phyloP scores from a whole-genome alignment of 2,329 filamentous ascomycete genomes.

The Fusarium sororula region DNA sequence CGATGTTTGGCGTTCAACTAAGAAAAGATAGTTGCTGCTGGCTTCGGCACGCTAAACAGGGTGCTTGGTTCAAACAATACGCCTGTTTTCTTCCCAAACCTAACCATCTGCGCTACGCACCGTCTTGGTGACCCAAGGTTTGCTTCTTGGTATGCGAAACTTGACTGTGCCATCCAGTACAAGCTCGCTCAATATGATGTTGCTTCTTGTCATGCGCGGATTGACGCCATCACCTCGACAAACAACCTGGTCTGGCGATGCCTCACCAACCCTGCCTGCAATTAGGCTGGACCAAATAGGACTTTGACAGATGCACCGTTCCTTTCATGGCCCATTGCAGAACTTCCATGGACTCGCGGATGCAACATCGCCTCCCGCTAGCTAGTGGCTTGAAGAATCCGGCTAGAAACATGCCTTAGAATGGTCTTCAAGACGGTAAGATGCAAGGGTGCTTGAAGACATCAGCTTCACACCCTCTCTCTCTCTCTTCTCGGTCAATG shows the following conservation, averaged over 20 bases:
- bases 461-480: slow-evolving; percentile 20
- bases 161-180: background rate
- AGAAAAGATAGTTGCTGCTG: background rate
- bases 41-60: background rate
- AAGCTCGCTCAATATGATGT: background rate
- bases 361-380: slow-evolving; percentile 25
- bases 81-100: background rate
- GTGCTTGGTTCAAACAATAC: background rate
- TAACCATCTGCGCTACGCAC: background rate
- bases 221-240: slow-evolving; percentile 13
- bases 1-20: slow-evolving; percentile 11
- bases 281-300: slow-evolving; percentile 13
- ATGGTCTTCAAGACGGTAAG: slow-evolving; percentile 15
- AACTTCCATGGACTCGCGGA: slow-evolving; percentile 22
- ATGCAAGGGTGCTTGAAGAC: slow-evolving; percentile 27
- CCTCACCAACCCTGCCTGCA: slow-evolving; percentile 18
- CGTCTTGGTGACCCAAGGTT: background rate
- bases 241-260: slow-evolving; percentile 14
- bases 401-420: slow-evolving; percentile 20
- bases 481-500: slow-evolving; percentile 14
- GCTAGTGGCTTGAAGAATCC: slow-evolving; percentile 6
- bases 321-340: background rate
- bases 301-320: slow-evolving; percentile 15
- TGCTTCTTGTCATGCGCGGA: background rate
- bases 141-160: background rate